phyloP scores from a whole-genome alignment of 768 basidiomycete species.

The Thelephora ganbajun region DNA sequence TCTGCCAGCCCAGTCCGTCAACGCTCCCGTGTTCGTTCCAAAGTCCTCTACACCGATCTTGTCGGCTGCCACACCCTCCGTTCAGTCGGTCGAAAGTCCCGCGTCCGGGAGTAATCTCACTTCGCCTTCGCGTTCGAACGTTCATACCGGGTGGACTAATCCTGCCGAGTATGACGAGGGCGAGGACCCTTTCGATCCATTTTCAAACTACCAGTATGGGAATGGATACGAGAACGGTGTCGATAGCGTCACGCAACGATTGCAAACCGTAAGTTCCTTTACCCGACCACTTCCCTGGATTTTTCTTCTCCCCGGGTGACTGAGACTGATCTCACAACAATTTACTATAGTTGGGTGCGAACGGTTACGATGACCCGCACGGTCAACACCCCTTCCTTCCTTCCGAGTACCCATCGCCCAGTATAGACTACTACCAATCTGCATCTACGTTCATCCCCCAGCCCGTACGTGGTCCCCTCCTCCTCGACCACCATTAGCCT shows the following conservation, averaged over 20 bases:
- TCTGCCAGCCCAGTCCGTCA: constrained; percentile 52
- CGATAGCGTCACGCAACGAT: constrained; percentile 17
- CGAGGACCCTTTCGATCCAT: constrained; percentile 18
- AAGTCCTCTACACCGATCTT: constrained; percentile 29
- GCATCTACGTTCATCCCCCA: constrained; percentile 45
- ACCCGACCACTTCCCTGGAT: too few relatives aligned
- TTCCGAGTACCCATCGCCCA: background rate
- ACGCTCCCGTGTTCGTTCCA: constrained; percentile 78
- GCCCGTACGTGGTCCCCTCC: constrained; percentile 35
- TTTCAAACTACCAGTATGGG: constrained; percentile 9
- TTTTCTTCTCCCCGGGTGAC: too few relatives aligned
- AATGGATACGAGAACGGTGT: constrained; percentile 13
- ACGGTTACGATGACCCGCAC: constrained; percentile 9
- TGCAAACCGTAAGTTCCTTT: constrained; percentile 17
- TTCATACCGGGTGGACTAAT: background rate
- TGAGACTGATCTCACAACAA: constrained; percentile 10
- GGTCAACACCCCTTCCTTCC: background rate
- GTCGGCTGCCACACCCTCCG: constrained; percentile 8
- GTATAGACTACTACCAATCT: constrained; percentile 12
- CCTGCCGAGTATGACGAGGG: constrained; percentile 7
- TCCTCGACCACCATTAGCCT: background rate
- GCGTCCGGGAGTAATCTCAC: background rate
- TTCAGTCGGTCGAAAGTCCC: background rate
- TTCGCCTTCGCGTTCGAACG: constrained; percentile 1
- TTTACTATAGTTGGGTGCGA: constrained; percentile 8